phyloP scores from a whole-genome alignment of 129 eudicot genomes.

The Artemisia tridentata region DNA sequence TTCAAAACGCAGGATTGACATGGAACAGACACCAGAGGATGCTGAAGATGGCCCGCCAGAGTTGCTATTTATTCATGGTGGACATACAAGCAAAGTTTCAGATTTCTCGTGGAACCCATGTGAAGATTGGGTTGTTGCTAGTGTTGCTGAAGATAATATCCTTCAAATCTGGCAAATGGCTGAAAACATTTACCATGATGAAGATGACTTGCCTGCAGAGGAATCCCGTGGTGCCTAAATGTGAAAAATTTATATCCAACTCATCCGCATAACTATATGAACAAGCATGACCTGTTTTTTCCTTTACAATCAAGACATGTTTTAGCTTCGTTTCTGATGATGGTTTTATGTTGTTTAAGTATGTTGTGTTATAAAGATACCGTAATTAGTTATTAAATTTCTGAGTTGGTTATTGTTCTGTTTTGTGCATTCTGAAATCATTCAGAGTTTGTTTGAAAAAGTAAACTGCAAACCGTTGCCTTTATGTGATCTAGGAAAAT shows the following conservation, averaged over 20 bases:
- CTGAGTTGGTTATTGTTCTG: neutral
- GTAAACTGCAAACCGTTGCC: too few species aligned
- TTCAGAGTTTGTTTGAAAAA: too few species aligned
- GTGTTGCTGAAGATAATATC: conserved; percentile 92
- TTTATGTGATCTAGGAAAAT: too few species aligned
- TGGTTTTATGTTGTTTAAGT: conserved; percentile 14
- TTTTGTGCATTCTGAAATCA: too few species aligned
- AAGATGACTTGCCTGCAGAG: conserved; percentile 76
- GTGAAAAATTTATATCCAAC: conserved; percentile 4
- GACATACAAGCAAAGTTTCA: conserved; percentile 84
- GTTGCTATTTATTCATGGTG: conserved; percentile 88
- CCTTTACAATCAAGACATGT: neutral
- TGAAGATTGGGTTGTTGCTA: conserved; percentile 89
- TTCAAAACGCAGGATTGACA: conserved; percentile 53
- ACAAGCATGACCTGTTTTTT: conserved; percentile 4
- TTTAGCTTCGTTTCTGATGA: neutral
- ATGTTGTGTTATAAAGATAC: conserved; percentile 28
- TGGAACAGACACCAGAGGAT: conserved; percentile 81
- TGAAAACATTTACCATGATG: conserved; percentile 87
- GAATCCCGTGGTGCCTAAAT: conserved; percentile 41
- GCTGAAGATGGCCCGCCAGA: conserved; percentile 98
- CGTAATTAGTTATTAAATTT: conserved; percentile 7
- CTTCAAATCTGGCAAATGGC: conserved; percentile 99
- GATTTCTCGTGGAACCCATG: conserved; percentile 99
- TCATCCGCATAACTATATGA: conserved; percentile 20